A percentile compares a stretch with the other conserved stretches of the same genome.
Evolutionary conservation across 768 basidiomycete species (phyloP).

Genomic region (Pleurotus tuoliensis): DNA sequence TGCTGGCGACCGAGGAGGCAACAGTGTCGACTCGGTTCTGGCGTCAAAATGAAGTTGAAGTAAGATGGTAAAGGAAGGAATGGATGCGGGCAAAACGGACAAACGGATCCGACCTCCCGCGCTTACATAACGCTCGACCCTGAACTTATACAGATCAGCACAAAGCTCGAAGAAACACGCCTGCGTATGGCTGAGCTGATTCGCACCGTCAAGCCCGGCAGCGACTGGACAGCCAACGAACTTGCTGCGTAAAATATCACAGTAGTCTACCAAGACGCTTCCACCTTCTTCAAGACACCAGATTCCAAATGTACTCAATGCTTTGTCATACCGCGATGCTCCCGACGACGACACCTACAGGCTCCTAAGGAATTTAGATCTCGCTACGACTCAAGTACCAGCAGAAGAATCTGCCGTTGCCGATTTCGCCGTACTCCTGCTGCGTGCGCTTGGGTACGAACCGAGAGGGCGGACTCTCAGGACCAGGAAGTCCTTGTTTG

Average conservation of each 20-base stretch:
- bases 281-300: conserved; percentile 11
- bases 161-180: neutral
- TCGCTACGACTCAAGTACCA: too few species aligned
- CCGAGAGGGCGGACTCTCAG: conserved; percentile 13
- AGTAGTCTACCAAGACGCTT: conserved; percentile 3
- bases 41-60: neutral
- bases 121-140: conserved; percentile 3
- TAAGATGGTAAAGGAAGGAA: conserved; percentile 4
- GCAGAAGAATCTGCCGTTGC: neutral
- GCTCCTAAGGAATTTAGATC: conserved; percentile 1
- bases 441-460: conserved; percentile 22
- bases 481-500: conserved; percentile 25
- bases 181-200: conserved; percentile 11
- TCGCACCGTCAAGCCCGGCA: conserved; percentile 15
- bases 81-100: conserved; percentile 4
- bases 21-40: conserved; percentile 1
- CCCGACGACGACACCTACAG: conserved; percentile 7
- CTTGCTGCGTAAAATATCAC: conserved; percentile 17
- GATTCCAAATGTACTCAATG: neutral
- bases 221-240: conserved; percentile 15
- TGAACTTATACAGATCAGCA: neutral
- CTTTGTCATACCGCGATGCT: neutral
- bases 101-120: conserved; percentile 6
- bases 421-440: conserved; percentile 18
- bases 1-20: conserved; percentile 11